phyloP scores from a whole-genome alignment of 192 early-diverging fungal species.

The Coemansia sp. region DNA sequence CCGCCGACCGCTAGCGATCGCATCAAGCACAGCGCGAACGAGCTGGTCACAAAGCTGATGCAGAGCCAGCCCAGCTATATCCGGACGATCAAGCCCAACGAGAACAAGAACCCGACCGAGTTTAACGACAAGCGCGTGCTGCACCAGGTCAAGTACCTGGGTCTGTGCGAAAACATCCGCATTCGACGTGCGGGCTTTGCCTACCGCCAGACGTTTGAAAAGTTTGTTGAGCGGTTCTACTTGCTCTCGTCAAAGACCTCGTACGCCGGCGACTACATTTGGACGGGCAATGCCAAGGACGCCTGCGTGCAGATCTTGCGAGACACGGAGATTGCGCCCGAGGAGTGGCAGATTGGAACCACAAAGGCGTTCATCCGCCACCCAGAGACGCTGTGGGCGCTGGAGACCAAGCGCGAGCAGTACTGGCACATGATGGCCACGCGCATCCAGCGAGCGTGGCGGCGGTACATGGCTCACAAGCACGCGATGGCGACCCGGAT shows the following conservation, averaged over 20 bases:
- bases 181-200: conserved; percentile 98
- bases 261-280: conserved; percentile 82
- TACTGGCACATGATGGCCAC: conserved; percentile 97
- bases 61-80: conserved; percentile 95
- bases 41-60: conserved; percentile 94
- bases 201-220: conserved; percentile 93
- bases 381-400: conserved; percentile 89
- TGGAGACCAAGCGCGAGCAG: conserved; percentile 91
- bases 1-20: conserved; percentile 97
- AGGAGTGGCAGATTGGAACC: conserved; percentile 96
- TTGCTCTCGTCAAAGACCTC: conserved; percentile 74
- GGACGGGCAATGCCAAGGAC: conserved; percentile 75
- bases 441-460: conserved; percentile 91
- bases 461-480: conserved; percentile 71
- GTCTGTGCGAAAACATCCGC: conserved; percentile 96
- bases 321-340: conserved; percentile 78
- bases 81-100: conserved; percentile 97
- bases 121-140: conserved; percentile 92
- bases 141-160: conserved; percentile 97
- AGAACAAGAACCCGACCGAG: conserved; percentile 89
- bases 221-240: conserved; percentile 78
- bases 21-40: conserved; percentile 85
- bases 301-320: conserved; percentile 83
- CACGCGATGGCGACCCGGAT: conserved; percentile 68
- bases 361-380: conserved; percentile 96